phyloP scores from a whole-genome alignment of 768 basidiomycete genomes.

The Hygrophorus pudorinus region DNA sequence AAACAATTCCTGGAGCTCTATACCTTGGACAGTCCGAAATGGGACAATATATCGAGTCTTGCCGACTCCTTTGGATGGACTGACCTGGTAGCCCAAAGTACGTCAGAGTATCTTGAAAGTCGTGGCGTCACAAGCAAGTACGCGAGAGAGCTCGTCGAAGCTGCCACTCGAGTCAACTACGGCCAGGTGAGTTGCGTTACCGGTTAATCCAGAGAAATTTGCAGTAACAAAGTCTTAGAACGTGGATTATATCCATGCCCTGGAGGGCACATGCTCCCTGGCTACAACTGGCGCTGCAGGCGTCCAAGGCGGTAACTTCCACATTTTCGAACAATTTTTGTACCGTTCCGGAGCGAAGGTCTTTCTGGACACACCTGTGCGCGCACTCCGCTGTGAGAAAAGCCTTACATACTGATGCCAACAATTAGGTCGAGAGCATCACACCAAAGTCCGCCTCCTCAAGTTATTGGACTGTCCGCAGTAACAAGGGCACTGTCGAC shows the following conservation, averaged over 20 bases:
- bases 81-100: slow-evolving; percentile 37
- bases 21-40: slow-evolving; percentile 40
- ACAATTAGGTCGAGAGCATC: slow-evolving; percentile 43
- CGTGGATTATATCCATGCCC: slow-evolving; percentile 59
- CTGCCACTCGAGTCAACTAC: slow-evolving; percentile 77
- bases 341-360: slow-evolving; percentile 58
- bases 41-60: slow-evolving; percentile 52
- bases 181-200: slow-evolving; percentile 43
- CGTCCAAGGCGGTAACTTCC: slow-evolving; percentile 74
- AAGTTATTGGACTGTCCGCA: slow-evolving; percentile 44
- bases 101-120: slow-evolving; percentile 43
- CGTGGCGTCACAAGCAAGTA: slow-evolving; percentile 51
- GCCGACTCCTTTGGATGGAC: slow-evolving; percentile 43
- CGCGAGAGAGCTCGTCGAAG: slow-evolving; percentile 67
- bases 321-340: slow-evolving; percentile 78
- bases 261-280: slow-evolving; percentile 65
- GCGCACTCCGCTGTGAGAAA: too few relatives aligned
- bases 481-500: slow-evolving; percentile 30
- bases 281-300: slow-evolving; percentile 63
- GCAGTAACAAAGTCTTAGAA: slow-evolving; percentile 30
- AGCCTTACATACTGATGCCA: slow-evolving; percentile 2
- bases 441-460: slow-evolving; percentile 29
- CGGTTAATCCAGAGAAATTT: not conserved
- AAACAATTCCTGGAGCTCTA: slow-evolving; percentile 49
- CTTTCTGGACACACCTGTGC: slow-evolving; percentile 60